Evolutionary conservation across 768 basidiomycete genomes (phyloP).

Genomic region (Serendipita vermifera): DNA sequence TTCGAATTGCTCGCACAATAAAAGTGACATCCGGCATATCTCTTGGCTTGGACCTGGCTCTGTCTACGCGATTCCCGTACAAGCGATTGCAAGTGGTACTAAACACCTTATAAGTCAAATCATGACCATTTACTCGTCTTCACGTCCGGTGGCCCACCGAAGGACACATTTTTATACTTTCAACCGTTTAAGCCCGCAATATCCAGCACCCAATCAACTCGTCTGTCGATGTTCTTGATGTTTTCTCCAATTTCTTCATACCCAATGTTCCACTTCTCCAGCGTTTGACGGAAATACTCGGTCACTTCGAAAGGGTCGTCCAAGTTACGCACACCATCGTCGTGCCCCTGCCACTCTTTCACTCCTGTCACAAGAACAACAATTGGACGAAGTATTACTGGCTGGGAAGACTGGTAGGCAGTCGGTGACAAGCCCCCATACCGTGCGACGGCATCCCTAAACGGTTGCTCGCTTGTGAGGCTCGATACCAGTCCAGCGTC

Average conservation of each 20-base stretch:
- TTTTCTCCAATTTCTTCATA: constrained; percentile 36
- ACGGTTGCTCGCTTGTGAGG: not conserved
- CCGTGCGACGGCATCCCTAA: not conserved
- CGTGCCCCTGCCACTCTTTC: constrained; percentile 44
- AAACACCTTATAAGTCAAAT: too few relatives aligned
- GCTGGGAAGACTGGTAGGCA: constrained; percentile 27
- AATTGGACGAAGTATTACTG: constrained; percentile 30
- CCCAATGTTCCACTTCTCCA: constrained; percentile 32
- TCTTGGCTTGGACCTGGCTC: too few relatives aligned
- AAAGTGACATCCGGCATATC: too few relatives aligned
- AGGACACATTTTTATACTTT: too few relatives aligned
- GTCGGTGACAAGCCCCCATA: constrained; percentile 23
- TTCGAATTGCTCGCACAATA: too few relatives aligned
- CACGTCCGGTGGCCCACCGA: too few relatives aligned
- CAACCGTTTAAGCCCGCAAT: not conserved
- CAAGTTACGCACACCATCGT: constrained; percentile 48
- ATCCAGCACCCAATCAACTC: constrained; percentile 14
- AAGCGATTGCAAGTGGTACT: too few relatives aligned
- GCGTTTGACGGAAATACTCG: constrained; percentile 26
- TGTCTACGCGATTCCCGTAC: too few relatives aligned
- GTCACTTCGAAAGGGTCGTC: constrained; percentile 28
- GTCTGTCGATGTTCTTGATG: constrained; percentile 26
- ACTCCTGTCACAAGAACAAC: constrained; percentile 46
- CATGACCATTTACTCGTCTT: too few relatives aligned
- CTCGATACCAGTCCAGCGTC: constrained; percentile 17